These are phyloP conservation scores for Cordyceps militaris DNA, from an alignment of 2,329 filamentous ascomycete species.

Conservation along the genomic window DNA sequence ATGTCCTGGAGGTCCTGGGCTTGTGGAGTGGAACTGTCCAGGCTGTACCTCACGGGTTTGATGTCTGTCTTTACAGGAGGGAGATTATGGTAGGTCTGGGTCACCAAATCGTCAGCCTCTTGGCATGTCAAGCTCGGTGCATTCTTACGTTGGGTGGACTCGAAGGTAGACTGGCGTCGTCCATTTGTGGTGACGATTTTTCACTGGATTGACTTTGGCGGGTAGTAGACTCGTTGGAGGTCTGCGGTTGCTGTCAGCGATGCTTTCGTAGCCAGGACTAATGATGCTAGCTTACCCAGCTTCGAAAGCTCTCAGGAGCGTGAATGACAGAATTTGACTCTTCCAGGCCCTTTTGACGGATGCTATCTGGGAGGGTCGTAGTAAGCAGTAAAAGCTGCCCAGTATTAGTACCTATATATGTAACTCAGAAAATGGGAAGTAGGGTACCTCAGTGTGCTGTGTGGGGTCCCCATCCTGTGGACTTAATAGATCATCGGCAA, in stretches of 20 bases:
- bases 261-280: neutral
- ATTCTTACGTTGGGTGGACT: slow-evolving; percentile 20
- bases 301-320: slow-evolving; percentile 73
- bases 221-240: slow-evolving; percentile 32
- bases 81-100: slow-evolving; percentile 40
- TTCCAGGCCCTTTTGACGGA: slow-evolving; percentile 58
- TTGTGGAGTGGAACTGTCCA: slow-evolving; percentile 67
- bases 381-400: slow-evolving; percentile 44
- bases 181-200: slow-evolving; percentile 31
- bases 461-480: slow-evolving; percentile 16
- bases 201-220: slow-evolving; percentile 29
- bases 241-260: slow-evolving; percentile 28
- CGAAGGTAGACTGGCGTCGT: slow-evolving; percentile 27
- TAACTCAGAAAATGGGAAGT: too few relatives aligned
- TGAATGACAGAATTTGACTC: slow-evolving; percentile 88
- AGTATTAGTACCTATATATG: slow-evolving; percentile 13
- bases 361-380: slow-evolving; percentile 49
- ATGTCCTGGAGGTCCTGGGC: slow-evolving; percentile 78
- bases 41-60: slow-evolving; percentile 55
- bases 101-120: neutral
- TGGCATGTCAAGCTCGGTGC: neutral
- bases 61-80: slow-evolving; percentile 72
- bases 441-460: slow-evolving; percentile 32
- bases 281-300: slow-evolving; percentile 54
- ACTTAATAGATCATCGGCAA: slow-evolving; percentile 50